phyloP scores from a whole-genome alignment of 805 yeast genomes.

The Pichia kluyveri region DNA sequence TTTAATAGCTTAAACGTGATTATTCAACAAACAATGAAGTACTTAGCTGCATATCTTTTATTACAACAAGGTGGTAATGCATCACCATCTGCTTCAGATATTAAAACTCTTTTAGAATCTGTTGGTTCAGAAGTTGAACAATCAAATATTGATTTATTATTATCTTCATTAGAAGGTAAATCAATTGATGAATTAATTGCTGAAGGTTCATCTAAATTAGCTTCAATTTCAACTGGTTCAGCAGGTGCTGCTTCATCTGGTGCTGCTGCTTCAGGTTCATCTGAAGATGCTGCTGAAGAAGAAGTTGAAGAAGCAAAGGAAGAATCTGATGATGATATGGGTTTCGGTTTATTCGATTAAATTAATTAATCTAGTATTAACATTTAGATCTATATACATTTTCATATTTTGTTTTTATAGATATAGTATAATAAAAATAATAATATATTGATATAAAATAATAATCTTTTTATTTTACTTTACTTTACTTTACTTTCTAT shows the following conservation, averaged over 20 bases:
- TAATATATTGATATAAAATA: background rate
- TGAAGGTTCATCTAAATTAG: conserved; percentile 92
- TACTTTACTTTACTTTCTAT: background rate
- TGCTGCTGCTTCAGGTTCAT: conserved; percentile 57
- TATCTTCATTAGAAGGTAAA: conserved; percentile 90
- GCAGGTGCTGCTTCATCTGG: conserved; percentile 76
- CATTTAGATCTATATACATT: no score
- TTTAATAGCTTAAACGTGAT: conserved; percentile 63
- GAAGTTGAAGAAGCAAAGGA: conserved; percentile 56
- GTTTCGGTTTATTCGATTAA: conserved; percentile 39
- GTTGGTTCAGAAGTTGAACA: conserved; percentile 96
- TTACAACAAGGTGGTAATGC: conserved; percentile 95
- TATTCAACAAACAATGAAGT: conserved; percentile 72
- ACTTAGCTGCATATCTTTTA: conserved; percentile 99
- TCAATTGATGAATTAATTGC: conserved; percentile 80
- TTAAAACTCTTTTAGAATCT: conserved; percentile 80
- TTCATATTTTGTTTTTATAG: no score
- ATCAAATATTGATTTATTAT: conserved; percentile 70
- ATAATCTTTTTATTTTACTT: no score
- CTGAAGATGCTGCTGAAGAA: conserved; percentile 62
- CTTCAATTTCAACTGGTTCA: conserved; percentile 97
- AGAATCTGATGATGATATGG: conserved; percentile 70
- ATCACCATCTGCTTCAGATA: conserved; percentile 88
- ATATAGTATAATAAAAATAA: no score
- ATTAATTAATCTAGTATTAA: conserved; percentile 1